Evolutionary conservation across 192 early-diverging fungal species (phyloP), one percentile per base, ranked within the genome.

Genomic region (Chytriomyces sp.): DNA sequence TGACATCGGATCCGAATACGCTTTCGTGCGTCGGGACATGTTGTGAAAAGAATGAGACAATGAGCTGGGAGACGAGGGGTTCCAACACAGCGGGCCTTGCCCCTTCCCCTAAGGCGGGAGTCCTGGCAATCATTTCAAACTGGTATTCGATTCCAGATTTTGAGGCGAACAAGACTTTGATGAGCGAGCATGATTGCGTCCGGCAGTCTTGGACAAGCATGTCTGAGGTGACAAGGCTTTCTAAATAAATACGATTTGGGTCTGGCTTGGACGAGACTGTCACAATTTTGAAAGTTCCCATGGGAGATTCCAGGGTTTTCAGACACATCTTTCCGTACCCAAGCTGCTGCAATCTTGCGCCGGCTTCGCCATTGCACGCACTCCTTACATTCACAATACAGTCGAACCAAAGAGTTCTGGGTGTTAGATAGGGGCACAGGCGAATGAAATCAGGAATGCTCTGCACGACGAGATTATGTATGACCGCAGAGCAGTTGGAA

Each of bases 151-250:
- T 28, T 0, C 63, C 63, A 26, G 63, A 22, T 28, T 64, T 64
- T 7, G 63, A 64, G 12, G 63, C 63, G 49, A 64, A 64, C 39
- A 28, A 17, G 14, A 64, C 49, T 28, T 64, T 64, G 63, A 64
- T 49, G 26, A 52, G 14, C 28, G 63, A 19, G 28, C 2, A 64
- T 5, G 63, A 32, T 12, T 19, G 19, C 28, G 63, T 64, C 49
- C 63, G 63, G 7, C 63, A 64, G 30, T 64, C 63, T 64, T 64
- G 63, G 39, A 64, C 39, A 5, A 52, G 22, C 63, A 64, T 64
- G 44, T 64, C 63, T 44, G 39, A 26, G n/a, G 63, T 64, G 40
- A 64, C 49, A 14, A 64, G 6, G 31, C 63, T 64, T 2, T 64
- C 44, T 6, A 64, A 28, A 22, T 38, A 32, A 22, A 37, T 33